Conservation (phyloP, 2,329 filamentous ascomycete genomes). For the Trichophyton schoenleinii region DNA sequence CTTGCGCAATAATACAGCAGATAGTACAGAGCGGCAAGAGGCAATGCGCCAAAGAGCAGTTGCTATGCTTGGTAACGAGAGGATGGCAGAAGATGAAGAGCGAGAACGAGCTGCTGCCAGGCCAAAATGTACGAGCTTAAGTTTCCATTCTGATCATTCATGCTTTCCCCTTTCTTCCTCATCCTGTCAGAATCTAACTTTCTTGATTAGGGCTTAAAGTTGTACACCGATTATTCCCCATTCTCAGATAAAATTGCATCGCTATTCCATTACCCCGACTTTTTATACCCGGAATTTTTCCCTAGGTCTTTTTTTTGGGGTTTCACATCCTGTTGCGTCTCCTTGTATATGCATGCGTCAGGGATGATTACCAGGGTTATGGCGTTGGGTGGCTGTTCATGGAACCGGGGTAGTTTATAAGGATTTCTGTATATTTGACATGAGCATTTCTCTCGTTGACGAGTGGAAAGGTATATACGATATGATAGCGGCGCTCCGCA, state of each 20-base stretch:
- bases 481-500: background rate
- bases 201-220: slow-evolving; percentile 12
- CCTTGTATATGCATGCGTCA: background rate
- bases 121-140: slow-evolving; percentile 15
- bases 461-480: background rate
- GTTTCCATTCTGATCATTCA: background rate
- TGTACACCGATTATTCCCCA: slow-evolving; percentile 10
- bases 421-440: background rate
- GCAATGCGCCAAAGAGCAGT: slow-evolving; percentile 13
- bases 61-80: slow-evolving; percentile 11
- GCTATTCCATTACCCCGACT: background rate
- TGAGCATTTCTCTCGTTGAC: background rate
- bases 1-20: background rate
- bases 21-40: slow-evolving; percentile 4
- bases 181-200: background rate
- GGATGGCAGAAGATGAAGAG: slow-evolving; percentile 14
- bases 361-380: background rate
- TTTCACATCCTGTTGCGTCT: background rate
- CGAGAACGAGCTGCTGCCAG: slow-evolving; percentile 12
- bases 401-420: background rate
- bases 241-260: slow-evolving; percentile 5
- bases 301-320: background rate
- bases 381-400: background rate
- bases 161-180: background rate
- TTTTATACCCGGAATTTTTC: background rate